Conservation (phyloP, 2,329 filamentous ascomycete species). For the Diaporthe batatas region DNA sequence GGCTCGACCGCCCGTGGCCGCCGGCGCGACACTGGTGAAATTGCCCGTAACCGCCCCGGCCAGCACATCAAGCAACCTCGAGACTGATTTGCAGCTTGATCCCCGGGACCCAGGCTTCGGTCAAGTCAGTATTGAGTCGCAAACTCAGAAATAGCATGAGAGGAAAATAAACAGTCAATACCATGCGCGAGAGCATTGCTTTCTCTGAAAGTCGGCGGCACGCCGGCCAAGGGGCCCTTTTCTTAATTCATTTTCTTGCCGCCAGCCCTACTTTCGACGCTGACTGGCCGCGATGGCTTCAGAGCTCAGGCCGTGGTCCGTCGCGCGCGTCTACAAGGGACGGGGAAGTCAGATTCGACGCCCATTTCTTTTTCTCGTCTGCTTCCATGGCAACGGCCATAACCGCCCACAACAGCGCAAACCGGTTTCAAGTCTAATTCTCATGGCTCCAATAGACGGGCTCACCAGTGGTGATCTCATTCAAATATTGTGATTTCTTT, state of each 20-base stretch:
- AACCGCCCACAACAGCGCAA: constrained; percentile 14
- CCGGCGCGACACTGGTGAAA: constrained; percentile 26
- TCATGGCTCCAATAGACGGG: constrained; percentile 29
- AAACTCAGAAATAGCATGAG: constrained; percentile 9
- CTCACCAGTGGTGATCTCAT: background rate
- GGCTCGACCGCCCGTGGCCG: constrained; percentile 2
- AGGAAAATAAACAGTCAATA: constrained; percentile 4
- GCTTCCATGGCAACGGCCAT: constrained; percentile 18
- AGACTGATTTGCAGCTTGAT: constrained; percentile 15
- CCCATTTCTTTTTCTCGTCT: constrained; percentile 3
- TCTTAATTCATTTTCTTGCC: constrained; percentile 25
- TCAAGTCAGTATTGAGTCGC: background rate
- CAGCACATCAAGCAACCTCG: constrained; percentile 12
- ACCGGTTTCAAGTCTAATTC: constrained; percentile 18
- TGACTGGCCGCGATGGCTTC: constrained; percentile 40
- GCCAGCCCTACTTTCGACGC: constrained; percentile 18
- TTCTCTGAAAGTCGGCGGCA: constrained; percentile 31
- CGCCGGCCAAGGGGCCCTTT: constrained; percentile 19
- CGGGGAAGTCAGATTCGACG: background rate
- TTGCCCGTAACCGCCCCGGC: constrained; percentile 21
- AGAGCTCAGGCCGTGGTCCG: constrained; percentile 29
- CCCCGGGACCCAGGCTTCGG: constrained; percentile 4
- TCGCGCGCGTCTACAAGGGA: constrained; percentile 40
- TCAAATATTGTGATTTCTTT: constrained; percentile 20
- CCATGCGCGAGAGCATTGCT: background rate